Base-by-base conservation (phyloP, 768 basidiomycete genomes). In the Hygrophoropsis aurantiaca region DNA sequence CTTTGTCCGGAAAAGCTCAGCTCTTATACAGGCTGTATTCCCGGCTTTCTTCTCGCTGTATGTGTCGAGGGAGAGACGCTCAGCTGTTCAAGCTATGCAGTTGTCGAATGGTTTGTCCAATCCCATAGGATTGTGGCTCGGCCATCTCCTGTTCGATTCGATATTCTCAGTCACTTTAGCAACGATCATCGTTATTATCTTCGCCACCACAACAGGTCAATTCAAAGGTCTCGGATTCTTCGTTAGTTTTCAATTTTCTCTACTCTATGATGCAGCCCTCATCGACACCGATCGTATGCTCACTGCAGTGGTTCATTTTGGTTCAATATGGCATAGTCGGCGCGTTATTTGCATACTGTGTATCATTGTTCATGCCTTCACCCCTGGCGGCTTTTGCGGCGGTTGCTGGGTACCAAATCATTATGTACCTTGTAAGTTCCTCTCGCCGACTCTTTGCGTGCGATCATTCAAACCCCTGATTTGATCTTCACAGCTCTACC, bases 31-130 rank as follows among this genome's bases (percentile, higher is more conserved):
- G 81, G 70, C 81, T 11, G 80, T 84, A 1, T 87, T 75, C 60
- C 84, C 86, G 11, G 85, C 85, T 4, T 88, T 88, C 69, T 85
- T 79, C 55, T 74, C 82, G 4, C 66, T 88, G 11, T 88, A 88
- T 58, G 82, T 85, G 1, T 78, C 83, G 0, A 74, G 73, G 50
- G 86, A 88, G 58, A 75, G 82, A 9, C 73, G 79, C 1, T 55
- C 58, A 4, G 59, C 60, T 30, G 82, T 88, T 0, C 82, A 87
- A 59, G 81, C 84, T 4, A 88, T 87, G 82, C 85, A 87, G 59
- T 70, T 83, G 36, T 82, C 81, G 32, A 85, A 87, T 60, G 85
- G 85, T 1, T 61, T 86, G 20, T 70, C 78, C 0, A 74, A 85
- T 56, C 80, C 82, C 16, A 58, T 78, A 41, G 82, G 81, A 3